Conservation (phyloP, 2,329 filamentous ascomycete species). For the Didymella arachidicola region DNA sequence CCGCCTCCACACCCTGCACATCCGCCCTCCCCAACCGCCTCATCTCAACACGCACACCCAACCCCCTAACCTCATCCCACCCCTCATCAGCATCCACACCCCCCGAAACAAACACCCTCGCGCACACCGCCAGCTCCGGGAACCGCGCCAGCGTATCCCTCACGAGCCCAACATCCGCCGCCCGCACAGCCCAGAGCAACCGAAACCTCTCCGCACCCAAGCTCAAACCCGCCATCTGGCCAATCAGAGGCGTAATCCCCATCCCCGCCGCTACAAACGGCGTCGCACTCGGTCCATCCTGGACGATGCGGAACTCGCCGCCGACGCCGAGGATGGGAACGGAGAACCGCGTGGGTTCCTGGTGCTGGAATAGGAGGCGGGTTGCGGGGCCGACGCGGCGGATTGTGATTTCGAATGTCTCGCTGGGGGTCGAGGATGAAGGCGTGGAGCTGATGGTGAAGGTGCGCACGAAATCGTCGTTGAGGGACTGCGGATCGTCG, state of each 20-base stretch:
- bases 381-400: slow-evolving; percentile 75
- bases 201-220: slow-evolving; percentile 57
- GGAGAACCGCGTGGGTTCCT: no score
- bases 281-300: no score
- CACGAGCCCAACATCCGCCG: slow-evolving; percentile 69
- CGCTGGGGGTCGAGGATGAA: no score
- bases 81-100: slow-evolving; percentile 31
- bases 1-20: slow-evolving; percentile 42
- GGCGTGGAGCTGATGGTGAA: slow-evolving; percentile 76
- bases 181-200: slow-evolving; percentile 73
- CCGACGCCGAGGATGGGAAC: slow-evolving; percentile 78
- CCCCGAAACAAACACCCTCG: slow-evolving; percentile 72
- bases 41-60: slow-evolving; percentile 49
- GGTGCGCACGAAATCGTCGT: slow-evolving; percentile 83
- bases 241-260: no score
- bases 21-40: slow-evolving; percentile 60
- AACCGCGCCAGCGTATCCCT: slow-evolving; percentile 64
- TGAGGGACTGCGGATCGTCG: slow-evolving; percentile 78
- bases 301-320: no score
- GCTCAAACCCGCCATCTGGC: no score
- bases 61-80: slow-evolving; percentile 41
- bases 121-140: slow-evolving; percentile 60
- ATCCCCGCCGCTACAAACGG: no score
- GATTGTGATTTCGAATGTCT: slow-evolving; percentile 75
- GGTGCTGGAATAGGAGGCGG: slow-evolving; percentile 66